Evolutionary conservation across 805 yeast genomes (phyloP), one percentile per base, ranked within the genome.

Genomic region (Wickerhamiella kazuoi): DNA sequence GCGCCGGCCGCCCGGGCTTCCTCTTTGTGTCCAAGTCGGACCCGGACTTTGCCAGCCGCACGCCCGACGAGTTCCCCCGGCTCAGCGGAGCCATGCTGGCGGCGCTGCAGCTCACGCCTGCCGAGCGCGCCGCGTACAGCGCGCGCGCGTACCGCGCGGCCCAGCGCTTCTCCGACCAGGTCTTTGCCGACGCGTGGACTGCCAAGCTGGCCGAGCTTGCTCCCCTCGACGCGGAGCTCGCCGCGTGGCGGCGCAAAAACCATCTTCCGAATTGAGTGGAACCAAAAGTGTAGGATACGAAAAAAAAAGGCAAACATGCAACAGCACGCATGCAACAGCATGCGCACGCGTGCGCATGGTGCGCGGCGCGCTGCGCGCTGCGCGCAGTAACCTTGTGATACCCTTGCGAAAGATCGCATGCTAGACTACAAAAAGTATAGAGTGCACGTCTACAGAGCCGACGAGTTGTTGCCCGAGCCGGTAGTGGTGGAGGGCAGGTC

Each of bases 1-100:
- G 60, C 53, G 53, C 59, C 19, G 63, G 67, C 13, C 70, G 82
- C 0, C 26, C 6, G 11, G 11, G 26, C 26, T 23, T 23, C 11
- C 97, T 97, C 0, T 78, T 79, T 50, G 79, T 84, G 56, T 90
- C 87, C 63, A 72, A 68, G 44, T 72, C 77, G 46, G 57, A 59
- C 11, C 55, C 56, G 5, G 96, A 86, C 53, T 93, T 94, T 1
- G 95, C 81, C 55, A 76, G 23, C 43, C 42, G 16, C 39, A 46
- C 20, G 44, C 42, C 43, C 24, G 52, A 45, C 34, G 53, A 51
- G n/a, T 69, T 58, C 52, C 69, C 72, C 1, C 51, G 63, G 1
- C 62, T 87, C 37, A 49, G 63, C n/a, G 65, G 65, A 8, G 61
- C 71, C 5, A 65, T 87, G 20, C 39, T 47, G 2, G 48, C 57